Conservation (phyloP, 495 filamentous ascomycete genomes). For the Penicillium lagena region DNA sequence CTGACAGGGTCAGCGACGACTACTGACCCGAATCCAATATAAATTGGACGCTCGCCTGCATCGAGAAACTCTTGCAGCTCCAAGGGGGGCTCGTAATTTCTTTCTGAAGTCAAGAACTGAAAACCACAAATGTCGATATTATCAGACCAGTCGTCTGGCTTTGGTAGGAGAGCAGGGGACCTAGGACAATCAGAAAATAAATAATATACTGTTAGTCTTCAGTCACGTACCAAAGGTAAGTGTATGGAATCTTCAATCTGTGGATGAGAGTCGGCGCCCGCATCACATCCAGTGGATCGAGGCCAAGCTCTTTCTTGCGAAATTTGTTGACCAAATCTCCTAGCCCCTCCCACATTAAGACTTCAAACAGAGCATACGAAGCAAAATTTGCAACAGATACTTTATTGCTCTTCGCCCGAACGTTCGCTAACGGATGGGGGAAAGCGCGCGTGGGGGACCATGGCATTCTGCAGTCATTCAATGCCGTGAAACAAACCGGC, state of each 20-base stretch:
- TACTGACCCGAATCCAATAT: constrained; percentile 75
- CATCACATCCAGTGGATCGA: constrained; percentile 60
- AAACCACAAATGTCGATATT: constrained; percentile 67
- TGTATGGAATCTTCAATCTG: constrained; percentile 64
- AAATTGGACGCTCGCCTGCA: constrained; percentile 59
- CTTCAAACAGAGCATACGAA: constrained; percentile 68
- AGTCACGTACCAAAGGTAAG: constrained; percentile 61
- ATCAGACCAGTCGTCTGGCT: constrained; percentile 67
- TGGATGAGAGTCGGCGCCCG: constrained; percentile 60
- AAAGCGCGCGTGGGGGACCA: constrained; percentile 47
- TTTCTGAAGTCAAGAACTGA: constrained; percentile 56
- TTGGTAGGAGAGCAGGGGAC: constrained; percentile 70
- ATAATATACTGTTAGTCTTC: neutral
- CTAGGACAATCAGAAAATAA: constrained; percentile 13
- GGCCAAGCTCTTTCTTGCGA: constrained; percentile 52
- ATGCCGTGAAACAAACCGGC: constrained; percentile 48
- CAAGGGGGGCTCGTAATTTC: constrained; percentile 51
- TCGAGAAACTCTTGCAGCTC: constrained; percentile 58
- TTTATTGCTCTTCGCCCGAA: constrained; percentile 46
- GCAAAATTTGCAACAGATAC: constrained; percentile 60
- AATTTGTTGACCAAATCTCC: constrained; percentile 73
- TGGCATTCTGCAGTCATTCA: constrained; percentile 44
- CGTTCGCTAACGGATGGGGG: constrained; percentile 50
- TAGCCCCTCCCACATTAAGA: constrained; percentile 76
- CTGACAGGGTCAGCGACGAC: constrained; percentile 64